Conservation (phyloP, 345 rosid genomes). For the Salix suchowensis region DNA sequence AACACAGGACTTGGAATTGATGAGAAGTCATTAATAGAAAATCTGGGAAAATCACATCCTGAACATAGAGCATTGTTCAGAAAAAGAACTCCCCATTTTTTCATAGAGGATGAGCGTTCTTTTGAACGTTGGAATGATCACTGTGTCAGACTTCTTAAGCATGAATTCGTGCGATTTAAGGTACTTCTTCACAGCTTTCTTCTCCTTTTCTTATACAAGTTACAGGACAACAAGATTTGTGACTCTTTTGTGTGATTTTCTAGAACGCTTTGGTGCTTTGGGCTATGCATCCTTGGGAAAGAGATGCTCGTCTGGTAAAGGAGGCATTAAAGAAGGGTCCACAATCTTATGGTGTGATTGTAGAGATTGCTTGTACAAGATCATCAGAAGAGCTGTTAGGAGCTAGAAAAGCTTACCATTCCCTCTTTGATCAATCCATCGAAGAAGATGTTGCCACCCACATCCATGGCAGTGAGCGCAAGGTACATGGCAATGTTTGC, state of each 20-base stretch:
- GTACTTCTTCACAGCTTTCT: conserved; percentile 23
- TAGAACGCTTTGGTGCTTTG: conserved; percentile 71
- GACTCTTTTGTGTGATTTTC: background rate
- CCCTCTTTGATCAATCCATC: conserved; percentile 70
- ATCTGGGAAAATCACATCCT: conserved; percentile 51
- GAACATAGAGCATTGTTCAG: conserved; percentile 51
- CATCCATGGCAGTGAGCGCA: conserved; percentile 40
- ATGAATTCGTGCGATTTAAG: conserved; percentile 75
- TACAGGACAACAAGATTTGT: background rate
- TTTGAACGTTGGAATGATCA: conserved; percentile 71
- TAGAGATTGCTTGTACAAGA: conserved; percentile 77
- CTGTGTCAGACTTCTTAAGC: conserved; percentile 49
- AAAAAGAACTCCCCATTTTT: conserved; percentile 48
- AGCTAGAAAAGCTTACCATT: conserved; percentile 87
- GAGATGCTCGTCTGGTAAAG: conserved; percentile 76
- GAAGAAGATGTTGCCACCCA: conserved; percentile 76
- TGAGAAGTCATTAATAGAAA: conserved; percentile 54
- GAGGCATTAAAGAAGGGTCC: conserved; percentile 57
- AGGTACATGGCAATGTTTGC: conserved; percentile 27
- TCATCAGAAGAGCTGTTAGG: conserved; percentile 72
- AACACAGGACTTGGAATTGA: conserved; percentile 74
- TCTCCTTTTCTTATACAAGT: background rate
- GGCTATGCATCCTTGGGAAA: conserved; percentile 91
- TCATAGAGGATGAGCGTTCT: conserved; percentile 63
- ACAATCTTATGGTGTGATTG: conserved; percentile 44